phyloP scores from a whole-genome alignment of 2,329 filamentous ascomycete genomes.

The Tolypocladium cylindrosporum region DNA sequence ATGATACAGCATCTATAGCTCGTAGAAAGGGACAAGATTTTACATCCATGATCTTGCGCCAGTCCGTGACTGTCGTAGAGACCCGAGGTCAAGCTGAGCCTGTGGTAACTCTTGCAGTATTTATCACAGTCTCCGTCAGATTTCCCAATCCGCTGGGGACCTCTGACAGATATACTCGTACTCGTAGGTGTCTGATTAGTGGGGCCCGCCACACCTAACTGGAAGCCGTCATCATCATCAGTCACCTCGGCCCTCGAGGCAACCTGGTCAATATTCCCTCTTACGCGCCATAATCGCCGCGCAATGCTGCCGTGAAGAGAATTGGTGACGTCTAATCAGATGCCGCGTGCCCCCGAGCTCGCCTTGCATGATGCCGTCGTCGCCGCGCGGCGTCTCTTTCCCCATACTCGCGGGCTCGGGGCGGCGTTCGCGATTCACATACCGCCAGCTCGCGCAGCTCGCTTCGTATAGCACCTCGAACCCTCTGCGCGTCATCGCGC shows the following conservation, averaged over 20 bases:
- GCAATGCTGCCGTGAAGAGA: neutral
- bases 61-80: too few species aligned
- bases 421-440: constrained; percentile 66
- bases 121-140: too few species aligned
- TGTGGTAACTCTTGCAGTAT: too few species aligned
- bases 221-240: neutral
- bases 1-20: too few species aligned
- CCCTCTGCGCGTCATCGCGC: constrained; percentile 77
- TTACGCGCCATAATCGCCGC: neutral
- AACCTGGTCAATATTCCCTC: neutral
- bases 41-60: too few species aligned
- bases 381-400: constrained; percentile 13
- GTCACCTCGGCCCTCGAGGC: neutral
- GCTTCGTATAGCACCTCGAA: constrained; percentile 59
- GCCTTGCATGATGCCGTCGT: neutral
- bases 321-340: neutral
- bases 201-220: neutral
- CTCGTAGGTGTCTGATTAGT: neutral
- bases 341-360: neutral
- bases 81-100: too few species aligned
- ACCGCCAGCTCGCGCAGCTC: constrained; percentile 70
- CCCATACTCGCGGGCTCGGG: constrained; percentile 12
- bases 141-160: too few species aligned
- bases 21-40: too few species aligned
- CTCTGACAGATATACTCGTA: too few species aligned